These are phyloP conservation scores for Prunus fruticosa DNA, from an alignment of 306 rosid species.

Conservation along the genomic window DNA sequence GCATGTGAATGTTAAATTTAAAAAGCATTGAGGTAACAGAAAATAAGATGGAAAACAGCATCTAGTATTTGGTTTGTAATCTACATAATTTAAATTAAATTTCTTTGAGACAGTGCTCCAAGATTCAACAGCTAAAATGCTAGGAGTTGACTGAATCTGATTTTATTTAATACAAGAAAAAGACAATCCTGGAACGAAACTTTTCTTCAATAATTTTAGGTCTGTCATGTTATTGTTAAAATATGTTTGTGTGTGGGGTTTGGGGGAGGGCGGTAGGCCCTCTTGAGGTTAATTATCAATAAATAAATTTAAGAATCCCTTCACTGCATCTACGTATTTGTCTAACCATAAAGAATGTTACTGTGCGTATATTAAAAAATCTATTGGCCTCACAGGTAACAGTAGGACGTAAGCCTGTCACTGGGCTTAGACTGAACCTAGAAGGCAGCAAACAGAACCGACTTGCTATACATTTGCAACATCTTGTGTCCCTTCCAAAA, in stretches of 20 bases:
- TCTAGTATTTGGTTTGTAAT: no score
- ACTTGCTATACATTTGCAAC: constrained; percentile 87
- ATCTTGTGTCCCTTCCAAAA: constrained; percentile 89
- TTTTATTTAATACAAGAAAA: no score
- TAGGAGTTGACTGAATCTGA: no score
- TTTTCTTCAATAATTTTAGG: neutral
- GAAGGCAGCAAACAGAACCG: constrained; percentile 91
- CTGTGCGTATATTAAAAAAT: constrained; percentile 16
- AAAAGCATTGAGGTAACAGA: neutral
- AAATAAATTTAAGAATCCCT: neutral
- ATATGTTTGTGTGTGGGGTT: neutral
- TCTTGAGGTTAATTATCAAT: neutral
- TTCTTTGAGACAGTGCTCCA: no score
- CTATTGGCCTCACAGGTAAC: constrained; percentile 65
- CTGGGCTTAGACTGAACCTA: constrained; percentile 85
- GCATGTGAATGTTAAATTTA: neutral
- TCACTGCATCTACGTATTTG: neutral
- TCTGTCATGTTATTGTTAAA: neutral
- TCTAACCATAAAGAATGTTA: constrained; percentile 11
- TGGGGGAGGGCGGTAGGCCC: neutral
- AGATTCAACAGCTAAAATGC: no score
- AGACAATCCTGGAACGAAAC: no score
- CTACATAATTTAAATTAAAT: no score
- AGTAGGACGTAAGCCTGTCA: constrained; percentile 95
- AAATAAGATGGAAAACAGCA: no score